These are phyloP conservation scores for Diddensiella transvaalensis DNA, from an alignment of 805 yeast genomes.

Conservation along the genomic window DNA sequence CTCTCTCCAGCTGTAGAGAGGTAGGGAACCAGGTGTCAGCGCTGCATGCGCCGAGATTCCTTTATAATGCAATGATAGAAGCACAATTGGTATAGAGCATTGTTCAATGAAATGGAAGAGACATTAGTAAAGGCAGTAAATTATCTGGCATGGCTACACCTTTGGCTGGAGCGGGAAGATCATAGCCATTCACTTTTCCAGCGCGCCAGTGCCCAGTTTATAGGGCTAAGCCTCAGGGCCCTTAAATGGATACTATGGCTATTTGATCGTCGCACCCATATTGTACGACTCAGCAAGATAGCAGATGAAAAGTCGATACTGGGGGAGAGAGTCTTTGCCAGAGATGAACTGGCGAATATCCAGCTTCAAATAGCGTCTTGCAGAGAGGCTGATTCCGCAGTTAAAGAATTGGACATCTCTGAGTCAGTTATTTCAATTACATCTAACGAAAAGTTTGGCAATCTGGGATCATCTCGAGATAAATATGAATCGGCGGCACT, in stretches of 20 bases:
- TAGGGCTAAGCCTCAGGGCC: neutral
- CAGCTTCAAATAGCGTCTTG: neutral
- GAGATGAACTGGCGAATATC: neutral
- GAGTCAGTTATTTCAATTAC: neutral
- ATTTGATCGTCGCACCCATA: neutral
- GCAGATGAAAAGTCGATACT: neutral
- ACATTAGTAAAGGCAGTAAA: neutral
- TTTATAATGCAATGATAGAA: no score
- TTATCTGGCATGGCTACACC: neutral
- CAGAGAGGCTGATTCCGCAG: neutral
- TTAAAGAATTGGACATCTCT: neutral
- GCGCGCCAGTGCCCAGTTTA: neutral
- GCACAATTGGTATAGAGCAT: no score
- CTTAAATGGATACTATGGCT: neutral
- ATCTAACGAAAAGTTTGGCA: neutral
- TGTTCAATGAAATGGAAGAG: constrained; percentile 3
- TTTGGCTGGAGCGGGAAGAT: neutral
- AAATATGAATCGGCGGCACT: neutral
- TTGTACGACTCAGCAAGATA: neutral
- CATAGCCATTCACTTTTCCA: neutral
- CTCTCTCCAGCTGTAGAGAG: no score
- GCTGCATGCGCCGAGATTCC: no score
- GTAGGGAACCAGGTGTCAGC: no score
- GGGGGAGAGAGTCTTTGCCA: neutral
- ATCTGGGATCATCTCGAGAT: no score